These are phyloP conservation scores for Cyclaneusma minus DNA, from an alignment of 2,329 filamentous ascomycete genomes.

Conservation along the genomic window DNA sequence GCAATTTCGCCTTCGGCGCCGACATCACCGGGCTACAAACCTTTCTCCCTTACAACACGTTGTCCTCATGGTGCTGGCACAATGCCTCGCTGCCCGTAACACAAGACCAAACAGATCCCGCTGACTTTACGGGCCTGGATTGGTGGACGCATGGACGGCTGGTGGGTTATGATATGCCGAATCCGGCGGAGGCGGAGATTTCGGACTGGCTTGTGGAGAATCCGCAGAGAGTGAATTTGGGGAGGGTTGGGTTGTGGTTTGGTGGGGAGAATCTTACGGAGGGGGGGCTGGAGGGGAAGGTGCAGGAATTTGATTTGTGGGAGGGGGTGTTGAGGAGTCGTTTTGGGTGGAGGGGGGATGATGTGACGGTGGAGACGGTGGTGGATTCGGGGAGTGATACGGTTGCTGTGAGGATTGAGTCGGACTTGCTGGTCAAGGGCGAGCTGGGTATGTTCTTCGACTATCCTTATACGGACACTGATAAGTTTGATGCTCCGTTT, in stretches of 20 bases:
- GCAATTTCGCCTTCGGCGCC: conserved; percentile 29
- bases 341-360: conserved; percentile 18
- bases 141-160: conserved; percentile 28
- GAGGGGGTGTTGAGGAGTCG: conserved; percentile 23
- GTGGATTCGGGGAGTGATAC: conserved; percentile 24
- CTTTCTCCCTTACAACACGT: conserved; percentile 24
- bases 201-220: conserved; percentile 36
- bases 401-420: conserved; percentile 22
- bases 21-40: conserved; percentile 30
- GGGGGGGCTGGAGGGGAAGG: conserved; percentile 14
- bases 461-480: conserved; percentile 25
- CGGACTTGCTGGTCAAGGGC: conserved; percentile 18
- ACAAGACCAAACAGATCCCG: conserved; percentile 16
- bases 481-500: conserved; percentile 27
- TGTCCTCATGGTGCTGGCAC: conserved; percentile 30
- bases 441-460: conserved; percentile 24
- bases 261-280: conserved; percentile 17
- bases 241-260: conserved; percentile 25
- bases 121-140: conserved; percentile 24
- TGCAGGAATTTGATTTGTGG: conserved; percentile 23
- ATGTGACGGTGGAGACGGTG: conserved; percentile 21
- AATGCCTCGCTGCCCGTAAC: conserved; percentile 26
- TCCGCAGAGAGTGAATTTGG: conserved; percentile 27
- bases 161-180: conserved; percentile 26
- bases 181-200: conserved; percentile 23